Percentiles rank a stretch among this genome's conserved stretches.
Conservation (phyloP, 352 stramenopile species). For the Pelagophyceae sp. region DNA sequence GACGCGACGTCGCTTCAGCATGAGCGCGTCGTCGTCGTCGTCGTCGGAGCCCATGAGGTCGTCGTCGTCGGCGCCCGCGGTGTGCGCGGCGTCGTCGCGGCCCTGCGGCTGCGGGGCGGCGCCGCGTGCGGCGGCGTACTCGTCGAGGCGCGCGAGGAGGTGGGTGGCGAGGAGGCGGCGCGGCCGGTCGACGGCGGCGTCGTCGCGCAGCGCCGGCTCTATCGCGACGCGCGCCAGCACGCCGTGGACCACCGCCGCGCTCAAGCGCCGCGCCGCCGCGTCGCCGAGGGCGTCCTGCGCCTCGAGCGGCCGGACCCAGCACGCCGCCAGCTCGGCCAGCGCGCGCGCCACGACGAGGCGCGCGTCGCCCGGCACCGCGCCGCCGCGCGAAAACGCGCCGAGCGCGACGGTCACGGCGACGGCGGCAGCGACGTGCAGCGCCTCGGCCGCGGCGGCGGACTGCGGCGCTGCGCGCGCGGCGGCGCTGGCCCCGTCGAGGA, state of each 20-base stretch:
- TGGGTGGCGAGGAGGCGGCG: not conserved
- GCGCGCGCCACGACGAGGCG: not conserved
- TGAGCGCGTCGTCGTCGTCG: not conserved
- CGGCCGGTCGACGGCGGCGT: not conserved
- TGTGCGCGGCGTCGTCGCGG: not conserved
- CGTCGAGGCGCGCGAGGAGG: not conserved
- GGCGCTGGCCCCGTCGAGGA: too few species aligned
- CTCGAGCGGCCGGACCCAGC: too few species aligned
- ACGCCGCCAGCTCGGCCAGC: too few species aligned
- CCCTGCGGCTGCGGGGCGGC: not conserved
- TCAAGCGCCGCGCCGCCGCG: not conserved
- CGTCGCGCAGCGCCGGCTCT: not conserved
- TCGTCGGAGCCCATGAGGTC: not conserved
- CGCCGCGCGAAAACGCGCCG: too few species aligned
- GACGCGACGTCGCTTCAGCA: too few species aligned
- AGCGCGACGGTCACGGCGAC: not conserved
- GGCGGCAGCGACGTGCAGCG: not conserved
- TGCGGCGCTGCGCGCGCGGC: too few species aligned
- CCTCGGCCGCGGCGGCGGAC: too few species aligned
- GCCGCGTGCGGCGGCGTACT: not conserved
- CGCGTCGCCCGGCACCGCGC: not conserved
- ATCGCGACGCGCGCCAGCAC: too few species aligned
- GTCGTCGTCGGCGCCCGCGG: not conserved
- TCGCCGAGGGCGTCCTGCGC: not conserved
- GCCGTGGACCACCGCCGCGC: too few species aligned